These are phyloP conservation scores for Ceratocystis huliohia DNA, from an alignment of 2,329 filamentous ascomycete species.

Conservation along the genomic window DNA sequence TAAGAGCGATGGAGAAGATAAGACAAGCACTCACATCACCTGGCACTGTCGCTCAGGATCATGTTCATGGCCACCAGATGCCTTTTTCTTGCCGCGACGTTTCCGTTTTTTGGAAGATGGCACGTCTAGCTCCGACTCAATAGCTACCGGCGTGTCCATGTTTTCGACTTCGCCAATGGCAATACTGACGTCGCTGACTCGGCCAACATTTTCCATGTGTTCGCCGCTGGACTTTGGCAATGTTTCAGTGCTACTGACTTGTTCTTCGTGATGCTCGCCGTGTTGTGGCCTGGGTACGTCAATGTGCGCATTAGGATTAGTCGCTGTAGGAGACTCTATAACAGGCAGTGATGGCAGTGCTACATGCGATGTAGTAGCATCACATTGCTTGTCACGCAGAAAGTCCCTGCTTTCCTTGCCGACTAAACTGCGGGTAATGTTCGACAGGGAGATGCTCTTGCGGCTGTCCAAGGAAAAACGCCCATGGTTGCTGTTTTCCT, in stretches of 20 bases:
- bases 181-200: slow-evolving; percentile 2
- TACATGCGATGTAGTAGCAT: neutral
- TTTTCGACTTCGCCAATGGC: slow-evolving; percentile 5
- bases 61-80: neutral
- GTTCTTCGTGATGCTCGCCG: neutral
- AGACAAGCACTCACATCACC: slow-evolving; percentile 10
- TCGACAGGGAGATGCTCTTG: slow-evolving; percentile 20
- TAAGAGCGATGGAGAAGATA: neutral
- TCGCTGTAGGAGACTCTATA: slow-evolving; percentile 2
- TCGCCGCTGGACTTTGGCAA: neutral
- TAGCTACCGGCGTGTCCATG: neutral
- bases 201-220: neutral
- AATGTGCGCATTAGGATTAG: neutral
- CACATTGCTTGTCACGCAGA: slow-evolving; percentile 9
- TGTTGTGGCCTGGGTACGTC: neutral
- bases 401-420: slow-evolving; percentile 16
- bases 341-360: slow-evolving; percentile 4
- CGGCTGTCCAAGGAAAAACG: slow-evolving; percentile 14
- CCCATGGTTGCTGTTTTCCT: slow-evolving; percentile 1
- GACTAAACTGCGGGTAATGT: slow-evolving; percentile 14
- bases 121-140: slow-evolving; percentile 1
- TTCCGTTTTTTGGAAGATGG: slow-evolving; percentile 10
- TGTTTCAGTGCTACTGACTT: neutral
- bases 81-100: slow-evolving; percentile 18
- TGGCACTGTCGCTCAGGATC: slow-evolving; percentile 18